A percentile compares a stretch with the other conserved stretches of the same genome.
phyloP scores from a whole-genome alignment of 495 filamentous ascomycete genomes.

The Acidiella bohemica region DNA sequence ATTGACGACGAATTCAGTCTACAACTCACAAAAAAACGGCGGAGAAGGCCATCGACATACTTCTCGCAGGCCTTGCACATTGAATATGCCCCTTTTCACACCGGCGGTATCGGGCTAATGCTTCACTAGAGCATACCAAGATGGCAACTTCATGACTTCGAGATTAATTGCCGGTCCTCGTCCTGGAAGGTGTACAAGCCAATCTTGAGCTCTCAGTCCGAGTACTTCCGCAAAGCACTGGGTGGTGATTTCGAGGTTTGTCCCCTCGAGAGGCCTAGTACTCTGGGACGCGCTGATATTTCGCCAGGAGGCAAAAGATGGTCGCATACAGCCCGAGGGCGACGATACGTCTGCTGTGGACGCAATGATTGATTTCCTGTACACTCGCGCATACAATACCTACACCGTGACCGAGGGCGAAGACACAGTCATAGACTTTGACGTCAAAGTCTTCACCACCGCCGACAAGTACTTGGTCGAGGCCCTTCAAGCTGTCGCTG shows the following conservation, averaged over 20 bases:
- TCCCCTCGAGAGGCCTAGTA: not conserved
- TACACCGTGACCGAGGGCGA: not conserved
- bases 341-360: slow-evolving; percentile 2
- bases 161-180: not conserved
- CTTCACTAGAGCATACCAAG: no score
- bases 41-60: no score
- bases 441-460: slow-evolving; percentile 3
- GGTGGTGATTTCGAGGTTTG: not conserved
- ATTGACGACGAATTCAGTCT: no score
- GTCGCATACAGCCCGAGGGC: not conserved
- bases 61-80: no score
- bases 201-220: not conserved
- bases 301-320: not conserved
- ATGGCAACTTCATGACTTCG: no score
- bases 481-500: not conserved
- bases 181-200: not conserved
- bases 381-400: slow-evolving; percentile 1
- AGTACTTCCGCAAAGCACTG: not conserved
- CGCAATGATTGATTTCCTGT: slow-evolving; percentile 7
- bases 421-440: not conserved
- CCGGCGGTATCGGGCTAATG: no score
- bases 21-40: no score
- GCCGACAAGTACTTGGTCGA: slow-evolving; percentile 4
- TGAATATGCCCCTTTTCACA: no score
- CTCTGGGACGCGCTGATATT: no score